phyloP scores from a whole-genome alignment of 768 basidiomycete genomes.

The Boletus subcaerulescens region DNA sequence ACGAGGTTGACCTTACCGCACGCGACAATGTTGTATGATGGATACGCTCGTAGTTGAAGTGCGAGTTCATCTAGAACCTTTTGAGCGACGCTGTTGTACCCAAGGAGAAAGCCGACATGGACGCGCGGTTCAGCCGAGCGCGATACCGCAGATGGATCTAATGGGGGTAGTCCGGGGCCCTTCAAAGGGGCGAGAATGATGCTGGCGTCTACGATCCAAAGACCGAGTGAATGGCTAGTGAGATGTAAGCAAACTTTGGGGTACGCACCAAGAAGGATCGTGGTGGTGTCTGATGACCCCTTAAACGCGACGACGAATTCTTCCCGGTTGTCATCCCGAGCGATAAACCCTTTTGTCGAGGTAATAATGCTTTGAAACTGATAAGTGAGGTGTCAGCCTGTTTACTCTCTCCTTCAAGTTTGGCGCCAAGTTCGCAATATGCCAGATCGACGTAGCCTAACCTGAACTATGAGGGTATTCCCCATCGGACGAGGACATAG shows the following conservation, averaged over 20 bases:
- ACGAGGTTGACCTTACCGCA: slow-evolving; percentile 25
- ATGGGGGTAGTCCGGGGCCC: slow-evolving; percentile 26
- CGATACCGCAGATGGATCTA: background rate
- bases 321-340: slow-evolving; percentile 39
- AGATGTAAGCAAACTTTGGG: background rate
- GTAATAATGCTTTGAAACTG: slow-evolving; percentile 39
- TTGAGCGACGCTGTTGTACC: slow-evolving; percentile 35
- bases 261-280: slow-evolving; percentile 18
- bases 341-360: slow-evolving; percentile 43
- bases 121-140: slow-evolving; percentile 23
- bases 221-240: background rate
- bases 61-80: slow-evolving; percentile 29
- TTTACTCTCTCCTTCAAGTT: background rate
- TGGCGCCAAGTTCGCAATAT: background rate
- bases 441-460: slow-evolving; percentile 16
- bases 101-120: slow-evolving; percentile 35
- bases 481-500: slow-evolving; percentile 50
- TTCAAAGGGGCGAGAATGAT: slow-evolving; percentile 20
- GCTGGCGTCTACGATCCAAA: slow-evolving; percentile 14
- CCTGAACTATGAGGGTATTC: slow-evolving; percentile 40
- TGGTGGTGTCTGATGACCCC: slow-evolving; percentile 32
- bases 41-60: slow-evolving; percentile 30
- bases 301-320: slow-evolving; percentile 43
- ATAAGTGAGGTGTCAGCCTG: background rate
- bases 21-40: slow-evolving; percentile 33